These are phyloP conservation scores for Sindora glabra DNA, from an alignment of 306 rosid genomes.

Conservation along the genomic window DNA sequence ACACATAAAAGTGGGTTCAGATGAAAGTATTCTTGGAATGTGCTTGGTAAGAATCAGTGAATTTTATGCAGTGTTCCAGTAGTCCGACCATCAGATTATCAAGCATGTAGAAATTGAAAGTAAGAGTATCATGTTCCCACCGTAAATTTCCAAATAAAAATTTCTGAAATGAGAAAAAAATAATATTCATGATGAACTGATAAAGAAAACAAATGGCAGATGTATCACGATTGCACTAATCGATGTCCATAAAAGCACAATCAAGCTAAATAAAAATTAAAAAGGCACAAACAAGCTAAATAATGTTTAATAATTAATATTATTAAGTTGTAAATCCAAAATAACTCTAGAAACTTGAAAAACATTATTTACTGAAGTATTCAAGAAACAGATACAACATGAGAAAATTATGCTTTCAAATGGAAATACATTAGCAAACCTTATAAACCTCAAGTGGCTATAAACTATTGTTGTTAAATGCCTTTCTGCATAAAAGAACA, in stretches of 20 bases:
- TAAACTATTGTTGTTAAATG: conserved; percentile 10
- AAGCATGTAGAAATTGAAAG: no score
- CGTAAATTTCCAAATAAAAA: no score
- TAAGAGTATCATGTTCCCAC: no score
- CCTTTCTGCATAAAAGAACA: conserved; percentile 35
- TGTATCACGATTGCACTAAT: neutral
- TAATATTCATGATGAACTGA: neutral
- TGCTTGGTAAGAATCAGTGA: no score
- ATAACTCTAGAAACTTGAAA: neutral
- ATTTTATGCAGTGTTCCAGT: no score
- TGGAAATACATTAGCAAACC: neutral
- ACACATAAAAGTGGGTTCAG: no score
- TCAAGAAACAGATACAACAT: neutral
- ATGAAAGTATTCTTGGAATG: no score
- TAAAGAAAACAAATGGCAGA: conserved; percentile 1
- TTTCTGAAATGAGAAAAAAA: no score
- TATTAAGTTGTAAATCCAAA: neutral
- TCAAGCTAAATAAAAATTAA: neutral
- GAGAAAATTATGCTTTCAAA: neutral
- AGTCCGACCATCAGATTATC: no score
- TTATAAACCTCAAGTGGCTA: conserved; percentile 14
- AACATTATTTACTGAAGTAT: neutral
- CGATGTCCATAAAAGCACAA: neutral
- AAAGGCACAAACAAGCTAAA: neutral
- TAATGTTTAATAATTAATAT: neutral